Percentiles rank a stretch among this genome's conserved stretches.
Evolutionary conservation across 306 rosid genomes (phyloP).

Genomic region (Acmispon strigosus): DNA sequence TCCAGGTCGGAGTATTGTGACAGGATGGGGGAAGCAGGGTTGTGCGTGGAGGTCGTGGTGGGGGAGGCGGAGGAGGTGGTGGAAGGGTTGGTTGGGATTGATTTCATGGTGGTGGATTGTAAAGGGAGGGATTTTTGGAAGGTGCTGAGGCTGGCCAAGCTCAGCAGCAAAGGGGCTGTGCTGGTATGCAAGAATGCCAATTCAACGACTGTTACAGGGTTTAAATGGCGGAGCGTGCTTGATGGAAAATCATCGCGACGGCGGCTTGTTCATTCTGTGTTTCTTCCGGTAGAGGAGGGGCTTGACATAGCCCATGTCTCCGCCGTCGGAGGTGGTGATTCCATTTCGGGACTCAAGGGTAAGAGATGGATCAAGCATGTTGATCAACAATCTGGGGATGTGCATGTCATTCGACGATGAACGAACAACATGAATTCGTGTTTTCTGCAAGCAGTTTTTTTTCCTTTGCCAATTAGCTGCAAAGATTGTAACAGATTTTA

Average conservation of each 20-base stretch:
- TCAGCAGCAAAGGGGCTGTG: constrained; percentile 63
- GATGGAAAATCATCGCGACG: constrained; percentile 33
- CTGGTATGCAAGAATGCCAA: constrained; percentile 63
- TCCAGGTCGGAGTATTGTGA: constrained; percentile 42
- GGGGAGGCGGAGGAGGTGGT: constrained; percentile 70
- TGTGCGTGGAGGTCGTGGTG: constrained; percentile 40
- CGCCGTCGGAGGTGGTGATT: constrained; percentile 26
- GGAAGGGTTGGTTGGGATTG: constrained; percentile 46
- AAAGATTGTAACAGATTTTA: no score
- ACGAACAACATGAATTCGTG: neutral
- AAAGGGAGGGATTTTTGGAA: constrained; percentile 32
- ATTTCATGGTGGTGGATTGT: constrained; percentile 82
- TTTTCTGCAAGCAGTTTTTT: neutral
- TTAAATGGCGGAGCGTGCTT: constrained; percentile 53
- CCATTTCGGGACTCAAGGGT: neutral
- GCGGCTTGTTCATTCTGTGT: constrained; percentile 64
- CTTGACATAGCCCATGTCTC: constrained; percentile 83
- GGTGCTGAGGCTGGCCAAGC: constrained; percentile 42
- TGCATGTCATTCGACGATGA: constrained; percentile 59
- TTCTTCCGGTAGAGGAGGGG: constrained; percentile 84
- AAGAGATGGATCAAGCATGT: constrained; percentile 67
- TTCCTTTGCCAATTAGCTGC: no score
- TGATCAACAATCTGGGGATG: constrained; percentile 80
- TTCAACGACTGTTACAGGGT: constrained; percentile 22
- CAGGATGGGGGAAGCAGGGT: constrained; percentile 31